Base-by-base conservation (phyloP, 768 basidiomycete species). In the Pleurotus giganteus region DNA sequence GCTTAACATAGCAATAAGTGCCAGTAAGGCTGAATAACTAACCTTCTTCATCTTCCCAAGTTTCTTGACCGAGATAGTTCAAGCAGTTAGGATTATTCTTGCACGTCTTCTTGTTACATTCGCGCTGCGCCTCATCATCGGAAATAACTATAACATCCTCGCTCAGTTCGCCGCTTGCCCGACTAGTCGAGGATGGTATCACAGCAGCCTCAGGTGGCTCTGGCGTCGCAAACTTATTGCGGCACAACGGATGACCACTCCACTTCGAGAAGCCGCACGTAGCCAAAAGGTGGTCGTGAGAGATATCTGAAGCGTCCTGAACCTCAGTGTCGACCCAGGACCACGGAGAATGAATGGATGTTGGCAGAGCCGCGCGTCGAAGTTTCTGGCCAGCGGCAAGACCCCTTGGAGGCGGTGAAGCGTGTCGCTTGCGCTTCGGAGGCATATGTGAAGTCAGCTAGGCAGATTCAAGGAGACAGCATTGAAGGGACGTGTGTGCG, bases 31-130 rank as follows among this genome's bases (percentile, higher is more conserved):
- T n/a, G n/a, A n/a, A n/a, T n/a, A 29, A 63, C 60, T 54, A 47
- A 86, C 90, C 85, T 77, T 83, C 78, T 56, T 81, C 74, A 34
- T 29, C 11, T 66, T 91, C 87, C 88, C 93, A 96, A 58, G 77
- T 75, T 24, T 88, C 85, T 62, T 91, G 91, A 4, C 91, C 92
- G 27, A 97, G 71, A 70, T 92, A 86, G 66, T 94, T 96, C 52
- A 95, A 73, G 68, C 96, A 97, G 49, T 86, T 83, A 7, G 91
- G 89, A 64, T 94, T 95, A 46, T 69, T 69, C 61, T 80, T 86
- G 70, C 96, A 98, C 4, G 47, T 26, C 56, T 81, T 86, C 62
- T 81, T 83, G 55, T 66, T 75, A 64, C 91, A 93, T 36, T 51
- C 49, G 13, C 66, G 61, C 3, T 71, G 70, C 31, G 62, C 66